Conservation (phyloP, 2,329 filamentous ascomycete species). For the Botrytis fabae region DNA sequence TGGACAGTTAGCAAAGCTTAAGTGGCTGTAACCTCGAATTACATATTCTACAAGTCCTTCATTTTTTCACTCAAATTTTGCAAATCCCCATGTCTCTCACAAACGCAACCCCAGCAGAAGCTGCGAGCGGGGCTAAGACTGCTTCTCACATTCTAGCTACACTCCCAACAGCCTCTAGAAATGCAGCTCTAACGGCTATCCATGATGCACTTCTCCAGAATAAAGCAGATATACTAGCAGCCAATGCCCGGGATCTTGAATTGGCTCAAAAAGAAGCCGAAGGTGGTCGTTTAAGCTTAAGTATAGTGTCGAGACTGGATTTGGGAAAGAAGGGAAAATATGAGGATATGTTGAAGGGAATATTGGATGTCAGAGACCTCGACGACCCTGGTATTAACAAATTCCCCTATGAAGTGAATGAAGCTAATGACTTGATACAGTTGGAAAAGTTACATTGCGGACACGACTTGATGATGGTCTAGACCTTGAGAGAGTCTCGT, state of each 20-base stretch:
- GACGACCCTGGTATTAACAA: slow-evolving; percentile 71
- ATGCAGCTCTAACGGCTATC: slow-evolving; percentile 81
- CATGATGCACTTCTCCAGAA: slow-evolving; percentile 71
- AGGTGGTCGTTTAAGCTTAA: slow-evolving; percentile 74
- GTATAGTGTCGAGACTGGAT: slow-evolving; percentile 85
- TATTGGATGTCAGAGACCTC: slow-evolving; percentile 80
- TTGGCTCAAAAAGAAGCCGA: slow-evolving; percentile 71
- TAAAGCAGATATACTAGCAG: slow-evolving; percentile 75
- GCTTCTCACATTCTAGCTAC: slow-evolving; percentile 83
- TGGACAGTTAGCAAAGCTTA: too few species aligned
- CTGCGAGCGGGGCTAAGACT: slow-evolving; percentile 73
- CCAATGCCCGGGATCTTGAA: slow-evolving; percentile 81
- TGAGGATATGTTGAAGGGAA: slow-evolving; percentile 96
- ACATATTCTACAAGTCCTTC: background rate
- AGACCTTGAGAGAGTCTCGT: slow-evolving; percentile 82
- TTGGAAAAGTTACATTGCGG: slow-evolving; percentile 80
- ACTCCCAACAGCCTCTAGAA: slow-evolving; percentile 72
- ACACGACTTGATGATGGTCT: slow-evolving; percentile 86
- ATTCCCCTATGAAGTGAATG: slow-evolving; percentile 15
- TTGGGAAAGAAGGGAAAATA: slow-evolving; percentile 85
- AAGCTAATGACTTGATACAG: slow-evolving; percentile 45
- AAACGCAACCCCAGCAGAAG: slow-evolving; percentile 75
- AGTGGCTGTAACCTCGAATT: background rate
- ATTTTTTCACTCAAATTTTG: background rate
- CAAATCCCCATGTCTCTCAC: slow-evolving; percentile 75